Evolutionary conservation across 2,329 filamentous ascomycete species (phyloP).

Genomic region (Venturia asperata): DNA sequence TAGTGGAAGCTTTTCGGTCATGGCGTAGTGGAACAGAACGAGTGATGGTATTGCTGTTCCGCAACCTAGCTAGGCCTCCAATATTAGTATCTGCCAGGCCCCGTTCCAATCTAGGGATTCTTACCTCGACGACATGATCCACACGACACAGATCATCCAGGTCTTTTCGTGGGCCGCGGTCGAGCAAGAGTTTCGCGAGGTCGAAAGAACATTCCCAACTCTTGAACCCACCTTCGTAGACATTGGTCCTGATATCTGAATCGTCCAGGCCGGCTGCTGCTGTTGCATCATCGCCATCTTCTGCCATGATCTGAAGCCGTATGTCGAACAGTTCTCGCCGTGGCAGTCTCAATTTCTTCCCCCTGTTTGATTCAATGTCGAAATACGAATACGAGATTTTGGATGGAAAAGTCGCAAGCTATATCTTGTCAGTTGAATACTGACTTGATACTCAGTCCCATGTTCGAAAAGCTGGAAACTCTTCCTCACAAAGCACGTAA

Average conservation of each 20-base stretch:
- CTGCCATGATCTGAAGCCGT: conserved; percentile 71
- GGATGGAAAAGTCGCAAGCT: conserved; percentile 51
- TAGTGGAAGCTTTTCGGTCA: conserved; percentile 44
- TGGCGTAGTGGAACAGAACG: conserved; percentile 58
- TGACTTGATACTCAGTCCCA: no score
- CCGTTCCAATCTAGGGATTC: conserved; percentile 21
- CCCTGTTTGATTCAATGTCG: conserved; percentile 53
- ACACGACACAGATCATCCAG: conserved; percentile 44
- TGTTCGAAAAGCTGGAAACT: no score
- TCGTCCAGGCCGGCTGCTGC: conserved; percentile 49
- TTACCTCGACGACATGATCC: conserved; percentile 43
- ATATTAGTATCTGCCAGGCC: background rate
- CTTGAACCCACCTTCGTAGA: conserved; percentile 85
- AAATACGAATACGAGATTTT: conserved; percentile 64
- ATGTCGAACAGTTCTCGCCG: conserved; percentile 77
- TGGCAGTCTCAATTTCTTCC: conserved; percentile 50
- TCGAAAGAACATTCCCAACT: conserved; percentile 84
- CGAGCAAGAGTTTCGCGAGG: conserved; percentile 57
- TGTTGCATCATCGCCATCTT: conserved; percentile 44
- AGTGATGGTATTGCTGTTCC: conserved; percentile 69
- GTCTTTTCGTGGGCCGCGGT: conserved; percentile 43
- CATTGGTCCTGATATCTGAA: conserved; percentile 70
- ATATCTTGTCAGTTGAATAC: background rate
- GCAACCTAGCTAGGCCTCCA: conserved; percentile 57
- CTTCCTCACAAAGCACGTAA: no score